These are phyloP conservation scores for Magnusiomyces sp. DNA, from an alignment of 1,139 yeast genomes.

Conservation along the genomic window DNA sequence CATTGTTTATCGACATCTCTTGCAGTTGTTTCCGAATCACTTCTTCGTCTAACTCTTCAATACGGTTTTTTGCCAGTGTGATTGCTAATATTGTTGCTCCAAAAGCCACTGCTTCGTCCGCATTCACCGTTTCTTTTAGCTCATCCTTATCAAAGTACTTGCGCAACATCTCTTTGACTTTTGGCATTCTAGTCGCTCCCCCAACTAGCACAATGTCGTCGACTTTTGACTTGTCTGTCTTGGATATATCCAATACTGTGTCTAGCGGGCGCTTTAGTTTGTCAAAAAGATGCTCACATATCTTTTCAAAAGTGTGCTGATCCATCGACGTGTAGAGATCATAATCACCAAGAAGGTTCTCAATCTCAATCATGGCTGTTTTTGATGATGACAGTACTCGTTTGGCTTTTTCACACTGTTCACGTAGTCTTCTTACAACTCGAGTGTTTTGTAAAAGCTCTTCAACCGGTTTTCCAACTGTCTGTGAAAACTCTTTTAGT, in stretches of 20 bases:
- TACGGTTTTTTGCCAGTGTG: too few species aligned
- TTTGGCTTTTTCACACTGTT: conserved; percentile 99
- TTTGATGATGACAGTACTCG: conserved; percentile 92
- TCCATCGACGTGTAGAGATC: conserved; percentile 95
- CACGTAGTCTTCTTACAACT: conserved; percentile 98
- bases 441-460: conserved; percentile 85
- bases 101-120: conserved; percentile 99
- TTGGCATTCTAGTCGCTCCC: too few species aligned
- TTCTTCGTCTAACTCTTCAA: too few species aligned
- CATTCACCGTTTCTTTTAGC: conserved; percentile 98
- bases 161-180: too few species aligned
- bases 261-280: conserved; percentile 89
- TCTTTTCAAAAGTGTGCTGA: conserved; percentile 99
- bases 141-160: conserved; percentile 86
- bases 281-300: conserved; percentile 88
- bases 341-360: conserved; percentile 85
- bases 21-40: too few species aligned
- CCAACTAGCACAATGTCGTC: conserved; percentile 94
- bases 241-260: conserved; percentile 98
- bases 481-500: conserved; percentile 95
- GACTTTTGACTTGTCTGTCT: conserved; percentile 99
- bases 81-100: conserved; percentile 99
- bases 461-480: conserved; percentile 86
- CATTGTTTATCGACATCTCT: too few species aligned
- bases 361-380: conserved; percentile 94